Evolutionary conservation across 1,139 yeast species (phyloP), one percentile per base, ranked within the genome.

Genomic region (Suhomyces choctaworum): DNA sequence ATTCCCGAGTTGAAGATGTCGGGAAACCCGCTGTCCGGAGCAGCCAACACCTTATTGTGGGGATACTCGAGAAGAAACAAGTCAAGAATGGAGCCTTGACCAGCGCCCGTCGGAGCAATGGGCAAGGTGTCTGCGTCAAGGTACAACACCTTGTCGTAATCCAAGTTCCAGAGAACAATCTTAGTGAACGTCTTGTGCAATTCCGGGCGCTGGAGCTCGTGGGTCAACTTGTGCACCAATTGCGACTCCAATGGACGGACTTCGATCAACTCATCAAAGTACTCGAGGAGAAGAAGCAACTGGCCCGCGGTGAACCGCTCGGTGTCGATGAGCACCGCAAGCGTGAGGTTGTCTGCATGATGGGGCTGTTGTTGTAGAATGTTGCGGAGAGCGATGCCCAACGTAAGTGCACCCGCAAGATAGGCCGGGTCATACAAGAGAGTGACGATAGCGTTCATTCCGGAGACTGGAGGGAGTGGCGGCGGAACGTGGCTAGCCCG

Each of bases 1-100:
- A 92, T 80, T 7, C 97, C 97, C 16, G 95, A 81, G 62, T 92
- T 92, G 70, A 92, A 92, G 50, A 87, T 75, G 60, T 92, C 97
- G 1, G 97, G 97, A 82, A 96, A 92, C 12, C 97, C 97, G 17
- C 82, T 72, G 62, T 92, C 97, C 0, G 97, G 94, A n/a, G 87
- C 73, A 0, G 97, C 97, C 29, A 72, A 64, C 11, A 83, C 69
- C 40, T 72, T 68, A 25, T 60, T 52, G 12, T 53, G 47, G 1
- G 60, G 63, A 29, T 70, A 58, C 5, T 63, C 64, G 29, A 69
- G 49, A 30, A 41, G 49, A 39, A 60, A 54, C 32, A 58, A 58
- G 40, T 58, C 66, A 22, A 54, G 50, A 30, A 47, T 62, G 52
- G 54, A 76, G 64, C 46, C 80, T 15, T 34, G 31, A 13, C 14